These are phyloP conservation scores for Strigomonas culicis DNA, from an alignment of 208 protist species.

Conservation along the genomic window DNA sequence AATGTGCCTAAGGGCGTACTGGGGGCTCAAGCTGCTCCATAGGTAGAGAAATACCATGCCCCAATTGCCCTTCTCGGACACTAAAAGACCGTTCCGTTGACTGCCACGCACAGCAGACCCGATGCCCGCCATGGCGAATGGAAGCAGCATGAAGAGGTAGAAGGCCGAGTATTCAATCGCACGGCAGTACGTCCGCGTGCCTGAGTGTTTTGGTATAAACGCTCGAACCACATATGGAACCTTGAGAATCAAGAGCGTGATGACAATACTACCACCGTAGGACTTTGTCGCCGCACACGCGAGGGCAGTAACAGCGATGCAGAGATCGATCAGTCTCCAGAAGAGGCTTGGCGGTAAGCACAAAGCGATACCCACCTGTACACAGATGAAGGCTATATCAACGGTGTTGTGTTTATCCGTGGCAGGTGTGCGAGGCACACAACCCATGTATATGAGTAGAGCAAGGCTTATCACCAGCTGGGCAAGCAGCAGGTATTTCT, in stretches of 20 bases:
- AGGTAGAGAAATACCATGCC: constrained; percentile 45
- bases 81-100: constrained; percentile 23
- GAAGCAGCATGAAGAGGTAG: constrained; percentile 49
- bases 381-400: constrained; percentile 44
- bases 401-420: constrained; percentile 34
- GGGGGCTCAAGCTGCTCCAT: constrained; percentile 49
- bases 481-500: constrained; percentile 30
- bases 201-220: constrained; percentile 44
- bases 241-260: constrained; percentile 59
- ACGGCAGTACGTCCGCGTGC: constrained; percentile 68
- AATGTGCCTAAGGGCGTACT: constrained; percentile 24
- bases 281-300: constrained; percentile 27
- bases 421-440: constrained; percentile 21
- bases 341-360: constrained; percentile 26
- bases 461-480: constrained; percentile 48
- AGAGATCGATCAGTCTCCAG: constrained; percentile 42
- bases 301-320: constrained; percentile 39
- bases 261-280: constrained; percentile 44
- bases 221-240: constrained; percentile 45
- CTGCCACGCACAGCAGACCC: constrained; percentile 44
- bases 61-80: constrained; percentile 48
- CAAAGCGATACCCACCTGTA: constrained; percentile 34
- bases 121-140: constrained; percentile 50
- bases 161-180: constrained; percentile 38
- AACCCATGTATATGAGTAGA: constrained; percentile 63